Percentiles rank a stretch among this genome's conserved stretches.
Evolutionary conservation across 164 flowering plant genomes (phyloP).

Genomic region (Berberis thunbergii): DNA sequence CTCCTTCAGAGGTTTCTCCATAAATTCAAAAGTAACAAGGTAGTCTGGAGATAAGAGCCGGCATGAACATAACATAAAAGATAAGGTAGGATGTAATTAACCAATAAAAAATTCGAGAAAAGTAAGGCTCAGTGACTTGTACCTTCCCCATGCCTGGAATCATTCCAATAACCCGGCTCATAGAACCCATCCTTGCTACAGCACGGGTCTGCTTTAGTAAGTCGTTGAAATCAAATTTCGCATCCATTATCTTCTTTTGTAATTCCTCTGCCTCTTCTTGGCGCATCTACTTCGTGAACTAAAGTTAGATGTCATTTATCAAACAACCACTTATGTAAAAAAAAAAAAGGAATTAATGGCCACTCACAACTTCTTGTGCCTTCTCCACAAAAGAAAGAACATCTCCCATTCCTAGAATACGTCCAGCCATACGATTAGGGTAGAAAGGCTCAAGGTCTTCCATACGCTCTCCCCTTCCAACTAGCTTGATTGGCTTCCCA

Average conservation of each 20-base stretch:
- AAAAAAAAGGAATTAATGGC: conserved; percentile 4
- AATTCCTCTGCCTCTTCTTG: conserved; percentile 97
- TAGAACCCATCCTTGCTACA: conserved; percentile 94
- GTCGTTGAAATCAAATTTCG: conserved; percentile 96
- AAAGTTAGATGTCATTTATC: conserved; percentile 1
- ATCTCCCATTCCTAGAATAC: conserved; percentile 98
- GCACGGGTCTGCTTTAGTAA: conserved; percentile 93
- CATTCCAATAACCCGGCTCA: conserved; percentile 94
- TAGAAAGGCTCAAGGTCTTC: conserved; percentile 98
- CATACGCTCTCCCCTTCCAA: conserved; percentile 96
- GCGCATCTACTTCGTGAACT: conserved; percentile 51
- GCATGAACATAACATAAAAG: too few relatives aligned
- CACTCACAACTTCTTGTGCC: conserved; percentile 97
- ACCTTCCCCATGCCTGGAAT: conserved; percentile 99
- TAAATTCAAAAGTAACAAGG: too few relatives aligned
- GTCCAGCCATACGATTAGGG: conserved; percentile 98
- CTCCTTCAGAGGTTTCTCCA: neutral
- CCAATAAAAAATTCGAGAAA: neutral
- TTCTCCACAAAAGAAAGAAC: conserved; percentile 97
- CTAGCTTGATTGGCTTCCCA: conserved; percentile 97
- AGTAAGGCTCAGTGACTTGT: conserved; percentile 6
- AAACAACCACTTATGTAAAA: neutral
- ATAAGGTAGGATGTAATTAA: neutral
- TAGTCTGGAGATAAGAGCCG: too few relatives aligned
- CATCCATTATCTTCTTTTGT: conserved; percentile 95